Conservation (phyloP, 768 basidiomycete species). For the Clitopilus passeckerianus region DNA sequence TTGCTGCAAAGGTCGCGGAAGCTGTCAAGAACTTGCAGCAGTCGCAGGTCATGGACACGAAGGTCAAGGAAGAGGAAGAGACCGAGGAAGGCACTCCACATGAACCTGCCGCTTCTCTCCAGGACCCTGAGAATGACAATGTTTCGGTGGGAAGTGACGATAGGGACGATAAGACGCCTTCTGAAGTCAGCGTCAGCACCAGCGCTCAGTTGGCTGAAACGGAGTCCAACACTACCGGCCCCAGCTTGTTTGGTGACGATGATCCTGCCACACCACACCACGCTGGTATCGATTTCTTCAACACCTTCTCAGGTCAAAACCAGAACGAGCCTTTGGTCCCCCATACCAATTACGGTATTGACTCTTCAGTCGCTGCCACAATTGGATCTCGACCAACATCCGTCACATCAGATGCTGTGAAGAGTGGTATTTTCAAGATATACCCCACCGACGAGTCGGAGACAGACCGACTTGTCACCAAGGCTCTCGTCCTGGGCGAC, state of each 20-base stretch:
- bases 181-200: constrained; percentile 65
- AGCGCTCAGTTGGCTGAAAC: constrained; percentile 61
- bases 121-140: constrained; percentile 61
- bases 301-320: constrained; percentile 35
- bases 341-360: constrained; percentile 72
- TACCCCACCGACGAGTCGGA: constrained; percentile 86
- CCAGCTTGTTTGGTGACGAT: constrained; percentile 86
- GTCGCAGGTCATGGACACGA: constrained; percentile 26
- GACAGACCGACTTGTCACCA: constrained; percentile 83
- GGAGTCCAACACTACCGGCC: constrained; percentile 82
- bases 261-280: constrained; percentile 61
- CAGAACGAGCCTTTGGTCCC: constrained; percentile 60
- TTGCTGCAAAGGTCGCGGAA: constrained; percentile 72
- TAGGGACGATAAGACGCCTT: constrained; percentile 54
- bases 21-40: constrained; percentile 74
- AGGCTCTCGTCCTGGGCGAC: constrained; percentile 93
- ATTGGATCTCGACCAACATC: constrained; percentile 89
- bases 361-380: constrained; percentile 93
- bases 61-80: constrained; percentile 31
- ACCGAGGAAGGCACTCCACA: constrained; percentile 41
- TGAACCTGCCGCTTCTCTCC: constrained; percentile 82
- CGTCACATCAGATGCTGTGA: constrained; percentile 65
- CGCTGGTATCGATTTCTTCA: constrained; percentile 85
- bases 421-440: constrained; percentile 84
- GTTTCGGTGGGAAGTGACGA: constrained; percentile 30